Evolutionary conservation across 164 flowering plant genomes (phyloP).

Genomic region (Berberis thunbergii): DNA sequence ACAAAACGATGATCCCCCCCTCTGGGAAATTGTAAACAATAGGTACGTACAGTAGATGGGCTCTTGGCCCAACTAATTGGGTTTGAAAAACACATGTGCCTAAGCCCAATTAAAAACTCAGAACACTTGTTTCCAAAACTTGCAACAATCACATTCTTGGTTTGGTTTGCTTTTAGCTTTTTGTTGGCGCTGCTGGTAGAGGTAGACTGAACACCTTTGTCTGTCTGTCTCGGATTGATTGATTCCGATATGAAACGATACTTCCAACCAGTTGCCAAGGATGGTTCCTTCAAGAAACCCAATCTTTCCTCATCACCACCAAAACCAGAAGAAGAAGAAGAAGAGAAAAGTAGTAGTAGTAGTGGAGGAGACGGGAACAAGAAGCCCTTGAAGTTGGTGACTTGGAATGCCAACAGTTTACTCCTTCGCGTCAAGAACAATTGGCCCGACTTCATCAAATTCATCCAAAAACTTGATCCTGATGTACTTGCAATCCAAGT

Average conservation of each 20-base stretch:
- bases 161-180: background rate
- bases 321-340: slow-evolving; percentile 2
- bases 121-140: too few relatives aligned
- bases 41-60: too few relatives aligned
- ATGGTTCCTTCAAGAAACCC: slow-evolving; percentile 58
- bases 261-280: slow-evolving; percentile 78
- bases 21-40: too few relatives aligned
- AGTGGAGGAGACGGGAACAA: slow-evolving; percentile 18
- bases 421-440: slow-evolving; percentile 82
- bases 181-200: too few relatives aligned
- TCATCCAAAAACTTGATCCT: slow-evolving; percentile 57
- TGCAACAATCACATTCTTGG: too few relatives aligned
- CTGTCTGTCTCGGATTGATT: too few relatives aligned
- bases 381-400: slow-evolving; percentile 75
- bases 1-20: too few relatives aligned
- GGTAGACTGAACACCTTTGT: too few relatives aligned
- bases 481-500: slow-evolving; percentile 95
- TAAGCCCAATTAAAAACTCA: too few relatives aligned
- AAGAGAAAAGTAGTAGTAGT: slow-evolving; percentile 1
- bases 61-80: too few relatives aligned
- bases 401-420: slow-evolving; percentile 97
- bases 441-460: slow-evolving; percentile 69
- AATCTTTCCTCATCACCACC: slow-evolving; percentile 28
- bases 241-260: slow-evolving; percentile 59
- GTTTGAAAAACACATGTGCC: too few relatives aligned